These are phyloP conservation scores for Ustilago crameri DNA, from an alignment of 1,284 basidiomycete genomes.

Conservation along the genomic window DNA sequence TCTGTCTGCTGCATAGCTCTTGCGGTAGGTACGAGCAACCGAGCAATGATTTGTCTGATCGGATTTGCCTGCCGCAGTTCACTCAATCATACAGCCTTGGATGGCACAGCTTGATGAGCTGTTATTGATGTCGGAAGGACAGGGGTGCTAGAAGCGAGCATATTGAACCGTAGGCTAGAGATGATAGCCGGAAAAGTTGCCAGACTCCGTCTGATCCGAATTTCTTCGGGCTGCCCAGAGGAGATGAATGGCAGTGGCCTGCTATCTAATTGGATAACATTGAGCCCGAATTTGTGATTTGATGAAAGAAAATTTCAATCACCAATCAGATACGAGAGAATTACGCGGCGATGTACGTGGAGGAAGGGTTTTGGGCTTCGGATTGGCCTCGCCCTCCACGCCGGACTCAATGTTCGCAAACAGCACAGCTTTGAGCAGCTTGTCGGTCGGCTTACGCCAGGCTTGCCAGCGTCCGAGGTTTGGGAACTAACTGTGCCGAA, in stretches of 20 bases:
- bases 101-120: too few relatives aligned
- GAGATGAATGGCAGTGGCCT: slow-evolving; percentile 12
- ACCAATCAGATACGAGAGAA: slow-evolving; percentile 34
- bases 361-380: slow-evolving; percentile 23
- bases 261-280: slow-evolving; percentile 14
- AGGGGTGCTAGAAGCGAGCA: not conserved
- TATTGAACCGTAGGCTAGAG: slow-evolving; percentile 14
- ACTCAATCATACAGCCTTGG: too few relatives aligned
- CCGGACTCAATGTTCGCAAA: too few relatives aligned
- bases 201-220: slow-evolving; percentile 37
- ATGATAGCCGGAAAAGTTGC: slow-evolving; percentile 22
- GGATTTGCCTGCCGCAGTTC: too few relatives aligned
- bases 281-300: slow-evolving; percentile 1
- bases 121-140: too few relatives aligned
- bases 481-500: too few relatives aligned
- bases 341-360: slow-evolving; percentile 20
- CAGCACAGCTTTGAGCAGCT: too few relatives aligned
- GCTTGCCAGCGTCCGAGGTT: too few relatives aligned
- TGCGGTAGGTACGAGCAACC: too few relatives aligned
- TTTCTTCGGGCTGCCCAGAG: slow-evolving; percentile 10
- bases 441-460: too few relatives aligned
- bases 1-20: too few relatives aligned
- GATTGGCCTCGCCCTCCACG: slow-evolving; percentile 11
- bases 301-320: slow-evolving; percentile 8
- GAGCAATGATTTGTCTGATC: too few relatives aligned